Conservation (phyloP, 225 moss, liverwort and hornwort genomes). For the Straminergon stramineum region DNA sequence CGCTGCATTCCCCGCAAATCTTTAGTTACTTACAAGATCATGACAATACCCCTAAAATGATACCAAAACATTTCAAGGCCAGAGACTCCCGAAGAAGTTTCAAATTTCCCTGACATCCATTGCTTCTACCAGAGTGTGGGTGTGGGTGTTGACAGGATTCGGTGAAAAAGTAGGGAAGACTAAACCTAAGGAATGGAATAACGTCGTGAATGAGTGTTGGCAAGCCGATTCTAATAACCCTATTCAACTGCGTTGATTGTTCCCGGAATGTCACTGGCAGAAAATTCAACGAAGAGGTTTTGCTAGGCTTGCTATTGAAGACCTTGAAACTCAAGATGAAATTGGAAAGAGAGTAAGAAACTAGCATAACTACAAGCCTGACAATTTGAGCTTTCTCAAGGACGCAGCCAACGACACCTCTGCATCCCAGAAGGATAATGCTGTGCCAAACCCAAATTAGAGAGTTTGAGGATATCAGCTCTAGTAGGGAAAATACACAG, state of each 20-base stretch:
- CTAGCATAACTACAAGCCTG: background rate
- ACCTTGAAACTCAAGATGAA: background rate
- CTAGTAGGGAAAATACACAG: background rate
- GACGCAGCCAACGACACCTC: background rate
- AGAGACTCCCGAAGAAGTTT: background rate
- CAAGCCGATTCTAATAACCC: background rate
- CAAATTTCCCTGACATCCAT: background rate
- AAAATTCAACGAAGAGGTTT: background rate
- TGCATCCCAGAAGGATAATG: background rate
- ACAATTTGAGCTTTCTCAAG: background rate
- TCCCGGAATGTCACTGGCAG: background rate
- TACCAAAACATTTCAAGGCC: background rate
- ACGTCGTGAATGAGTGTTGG: background rate
- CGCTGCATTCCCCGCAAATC: constrained; percentile 7
- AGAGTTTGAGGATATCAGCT: background rate
- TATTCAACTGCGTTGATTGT: background rate
- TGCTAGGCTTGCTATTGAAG: background rate
- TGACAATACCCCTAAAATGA: background rate
- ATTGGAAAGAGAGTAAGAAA: background rate
- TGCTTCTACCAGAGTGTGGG: no score
- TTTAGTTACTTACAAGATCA: background rate
- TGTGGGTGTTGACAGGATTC: background rate
- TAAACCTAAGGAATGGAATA: background rate
- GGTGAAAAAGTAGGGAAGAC: background rate
- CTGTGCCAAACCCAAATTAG: background rate